A percentile compares a stretch with the other conserved stretches of the same genome.
phyloP scores from a whole-genome alignment of 2,329 filamentous ascomycete species.

The Grosmannia huntii region DNA sequence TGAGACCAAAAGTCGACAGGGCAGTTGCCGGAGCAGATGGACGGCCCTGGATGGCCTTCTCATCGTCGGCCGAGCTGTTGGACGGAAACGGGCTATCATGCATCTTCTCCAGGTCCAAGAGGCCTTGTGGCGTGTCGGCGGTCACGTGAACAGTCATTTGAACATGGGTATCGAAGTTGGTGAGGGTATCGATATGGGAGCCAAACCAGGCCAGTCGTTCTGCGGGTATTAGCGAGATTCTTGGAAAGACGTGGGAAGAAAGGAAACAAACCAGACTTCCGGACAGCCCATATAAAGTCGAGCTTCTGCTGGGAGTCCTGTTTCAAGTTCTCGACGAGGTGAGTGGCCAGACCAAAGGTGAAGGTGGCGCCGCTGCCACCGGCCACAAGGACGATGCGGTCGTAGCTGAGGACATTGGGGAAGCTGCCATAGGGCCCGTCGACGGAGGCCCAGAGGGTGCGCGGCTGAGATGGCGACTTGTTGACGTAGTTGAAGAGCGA shows the following conservation, averaged over 20 bases:
- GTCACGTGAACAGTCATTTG: slow-evolving; percentile 1
- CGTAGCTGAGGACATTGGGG: slow-evolving; percentile 3
- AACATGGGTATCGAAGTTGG: neutral
- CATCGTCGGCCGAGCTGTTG: neutral
- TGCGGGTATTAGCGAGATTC: neutral
- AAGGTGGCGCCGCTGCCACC: slow-evolving; percentile 10
- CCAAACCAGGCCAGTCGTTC: neutral
- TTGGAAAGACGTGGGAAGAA: neutral
- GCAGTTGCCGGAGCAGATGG: neutral
- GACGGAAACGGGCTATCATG: neutral
- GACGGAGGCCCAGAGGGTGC: slow-evolving; percentile 1
- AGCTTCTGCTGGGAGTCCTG: neutral
- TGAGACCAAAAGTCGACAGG: neutral
- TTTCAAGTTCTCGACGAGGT: slow-evolving; percentile 1
- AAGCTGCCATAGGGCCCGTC: slow-evolving; percentile 10
- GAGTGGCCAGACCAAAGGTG: slow-evolving; percentile 8
- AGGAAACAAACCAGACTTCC: neutral
- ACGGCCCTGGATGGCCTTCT: neutral
- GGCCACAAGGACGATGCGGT: slow-evolving; percentile 8
- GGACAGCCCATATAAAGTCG: slow-evolving; percentile 11
- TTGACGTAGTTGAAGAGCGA: slow-evolving; percentile 32
- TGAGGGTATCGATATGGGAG: neutral
- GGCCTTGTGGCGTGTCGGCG: neutral
- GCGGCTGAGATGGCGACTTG: neutral
- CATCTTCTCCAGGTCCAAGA: neutral